Evolutionary conservation across 768 basidiomycete species (phyloP), one percentile per base, ranked within the genome.

Genomic region (Leccinum sublutescens): DNA sequence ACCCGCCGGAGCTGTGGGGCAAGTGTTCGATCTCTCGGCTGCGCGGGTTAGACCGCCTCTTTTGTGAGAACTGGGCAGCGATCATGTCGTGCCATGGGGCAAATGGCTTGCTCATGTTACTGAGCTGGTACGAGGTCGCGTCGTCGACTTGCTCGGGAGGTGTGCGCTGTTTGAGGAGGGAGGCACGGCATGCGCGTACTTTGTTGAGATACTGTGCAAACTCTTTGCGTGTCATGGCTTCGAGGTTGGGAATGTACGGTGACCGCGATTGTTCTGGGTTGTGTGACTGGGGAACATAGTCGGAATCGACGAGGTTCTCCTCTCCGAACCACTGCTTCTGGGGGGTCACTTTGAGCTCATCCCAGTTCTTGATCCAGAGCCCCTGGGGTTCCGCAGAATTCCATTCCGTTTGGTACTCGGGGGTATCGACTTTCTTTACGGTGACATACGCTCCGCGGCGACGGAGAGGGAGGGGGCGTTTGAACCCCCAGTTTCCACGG

Each of bases 401-500:
- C 90, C 92, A 94, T 62, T 89, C 87, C 23, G 88, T 87, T 71
- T 87, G 91, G 64, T 90, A 80, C 57, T 89, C 84, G 55, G 77
- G 83, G 31, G 87, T 83, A 68, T 94, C 92, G 70, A 89, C 83
- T 38, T 83, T 76, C 52, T 79, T 77, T 27, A 93, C 79, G 19
- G 86, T 83, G 59, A 94, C 84, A 66, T 80, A 84, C 11, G 85
- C 82, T 61, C 84, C 79, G 50, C 82, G 81, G 33, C 84, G 82
- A 55, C 87, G 83, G 50, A 88, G 75, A 2, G 89, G 78, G 23
- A 94, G 82, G 23, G 91, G 88, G 0, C 92, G 87, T 74, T 95
- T 95, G 61, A 95, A 77, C 23, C 93, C 93, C 83, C 85, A 95
- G 76, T 93, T 82, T 55, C 91, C 90, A 27, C 91, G 84, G 64